Evolutionary conservation across 202 grass and related monocot genomes (phyloP), one percentile per base, ranked within the genome.

Genomic region (Digitaria exilis): DNA sequence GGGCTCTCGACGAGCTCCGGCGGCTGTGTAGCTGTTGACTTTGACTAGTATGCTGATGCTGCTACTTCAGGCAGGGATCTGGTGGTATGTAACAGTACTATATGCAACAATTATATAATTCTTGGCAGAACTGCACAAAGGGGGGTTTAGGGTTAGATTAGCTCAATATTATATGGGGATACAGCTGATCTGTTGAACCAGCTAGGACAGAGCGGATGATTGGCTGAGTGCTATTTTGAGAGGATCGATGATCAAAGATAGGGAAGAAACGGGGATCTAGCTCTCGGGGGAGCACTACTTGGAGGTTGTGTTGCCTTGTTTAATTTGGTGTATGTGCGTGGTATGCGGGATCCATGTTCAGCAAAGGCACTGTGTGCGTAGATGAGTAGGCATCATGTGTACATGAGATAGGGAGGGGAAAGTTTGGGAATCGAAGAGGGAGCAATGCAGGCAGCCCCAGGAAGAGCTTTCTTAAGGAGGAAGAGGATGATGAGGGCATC

Each of bases 401-500:
- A 51, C 75, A 82, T 49, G 60, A 73, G 84, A 75, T 46, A 37
- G 49, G 52, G 81, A 70, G 81, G 64, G 81, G 69, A 67, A 73
- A 82, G 90, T 52, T 71, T 69, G 61, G 82, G 75, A 66, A 52
- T n/a, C n/a, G 57, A 44, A n/a, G n/a, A n/a, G n/a, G 34, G 57
- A 44, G 34, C 67, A 54, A 85, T 64, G 59, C 62, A 61, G 52
- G 81, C 78, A 76, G 73, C 71, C 81, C 59, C 78, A 74, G 82
- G 74, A 41, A 57, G n/a, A n/a, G 66, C 35, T 86, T 86, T 88
- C 78, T 94, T 75, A 91, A 85, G 84, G 83, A 82, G 73, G 73
- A 71, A 56, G 72, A n/a, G n/a, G n/a, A 69, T 28, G 87, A 60
- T 60, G 89, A 87, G 52, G 44, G 54, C 65, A 71, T 82, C 69